phyloP scores from a whole-genome alignment of 768 basidiomycete genomes.

The Pulveroboletus sp. region DNA sequence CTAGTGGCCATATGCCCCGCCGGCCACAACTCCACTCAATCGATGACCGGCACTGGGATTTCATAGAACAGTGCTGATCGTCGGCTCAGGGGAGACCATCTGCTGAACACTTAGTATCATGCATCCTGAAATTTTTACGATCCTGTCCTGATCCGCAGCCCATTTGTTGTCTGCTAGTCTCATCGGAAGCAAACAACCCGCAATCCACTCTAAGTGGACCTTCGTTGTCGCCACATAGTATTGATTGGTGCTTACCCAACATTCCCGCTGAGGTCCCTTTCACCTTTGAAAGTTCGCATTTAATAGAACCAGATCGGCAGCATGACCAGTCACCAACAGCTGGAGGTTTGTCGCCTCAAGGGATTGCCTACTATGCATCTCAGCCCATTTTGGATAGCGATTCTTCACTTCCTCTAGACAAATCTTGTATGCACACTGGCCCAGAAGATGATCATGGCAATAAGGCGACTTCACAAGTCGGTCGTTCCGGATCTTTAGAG shows the following conservation, averaged over 20 bases:
- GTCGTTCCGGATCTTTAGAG: background rate
- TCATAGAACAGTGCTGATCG: conserved; percentile 7
- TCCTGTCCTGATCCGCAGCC: background rate
- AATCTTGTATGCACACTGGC: background rate
- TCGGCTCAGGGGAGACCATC: conserved; percentile 1
- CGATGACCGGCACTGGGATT: conserved; percentile 3
- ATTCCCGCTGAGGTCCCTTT: background rate
- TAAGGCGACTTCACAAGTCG: background rate
- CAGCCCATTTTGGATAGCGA: background rate
- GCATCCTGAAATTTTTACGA: background rate
- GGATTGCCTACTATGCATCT: background rate
- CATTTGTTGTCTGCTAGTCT: background rate
- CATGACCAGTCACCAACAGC: background rate
- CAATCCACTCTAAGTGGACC: background rate
- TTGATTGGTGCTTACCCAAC: too few species aligned
- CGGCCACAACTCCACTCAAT: conserved; percentile 5
- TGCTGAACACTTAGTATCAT: background rate
- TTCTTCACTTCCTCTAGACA: background rate
- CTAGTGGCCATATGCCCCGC: conserved; percentile 2
- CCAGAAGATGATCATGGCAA: background rate
- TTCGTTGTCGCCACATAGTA: too few species aligned
- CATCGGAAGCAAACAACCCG: background rate
- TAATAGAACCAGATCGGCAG: background rate
- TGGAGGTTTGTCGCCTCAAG: background rate
- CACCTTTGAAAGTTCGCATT: background rate